Conservation (phyloP, 2,329 filamentous ascomycete genomes). For the Alternaria sp. region DNA sequence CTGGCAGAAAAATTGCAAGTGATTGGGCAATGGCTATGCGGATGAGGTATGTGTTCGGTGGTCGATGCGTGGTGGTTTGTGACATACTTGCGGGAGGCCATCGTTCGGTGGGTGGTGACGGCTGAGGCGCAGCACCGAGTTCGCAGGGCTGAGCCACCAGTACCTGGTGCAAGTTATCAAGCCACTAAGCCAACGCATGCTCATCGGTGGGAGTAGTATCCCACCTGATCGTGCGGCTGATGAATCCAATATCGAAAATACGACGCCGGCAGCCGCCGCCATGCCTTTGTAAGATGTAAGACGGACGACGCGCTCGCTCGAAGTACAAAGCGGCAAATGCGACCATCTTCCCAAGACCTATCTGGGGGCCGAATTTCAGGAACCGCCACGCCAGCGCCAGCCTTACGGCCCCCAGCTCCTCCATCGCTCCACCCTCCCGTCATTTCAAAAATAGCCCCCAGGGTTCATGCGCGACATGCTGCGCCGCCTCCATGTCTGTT, state of each 20-base stretch:
- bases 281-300: not conserved
- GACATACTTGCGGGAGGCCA: slow-evolving; percentile 11
- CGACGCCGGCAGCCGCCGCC: slow-evolving; percentile 3
- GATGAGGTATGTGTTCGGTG: slow-evolving; percentile 11
- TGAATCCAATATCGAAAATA: slow-evolving; percentile 16
- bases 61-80: slow-evolving; percentile 10
- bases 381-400: slow-evolving; percentile 7
- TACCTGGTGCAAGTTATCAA: slow-evolving; percentile 8
- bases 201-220: not conserved
- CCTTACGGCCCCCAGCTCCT: slow-evolving; percentile 6
- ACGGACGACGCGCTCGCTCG: not conserved
- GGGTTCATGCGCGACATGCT: slow-evolving; percentile 19
- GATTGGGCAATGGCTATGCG: slow-evolving; percentile 31
- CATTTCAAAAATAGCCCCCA: slow-evolving; percentile 27
- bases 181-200: slow-evolving; percentile 13
- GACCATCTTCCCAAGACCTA: slow-evolving; percentile 10
- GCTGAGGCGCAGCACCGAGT: slow-evolving; percentile 21
- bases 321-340: slow-evolving; percentile 11
- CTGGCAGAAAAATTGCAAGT: slow-evolving; percentile 35
- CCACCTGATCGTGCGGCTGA: slow-evolving; percentile 9
- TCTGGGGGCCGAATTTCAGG: slow-evolving; percentile 4
- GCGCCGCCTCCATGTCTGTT: slow-evolving; percentile 27
- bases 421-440: not conserved
- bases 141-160: slow-evolving; percentile 13
- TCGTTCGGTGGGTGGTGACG: slow-evolving; percentile 1